Evolutionary conservation across 2,329 filamentous ascomycete species (phyloP).

Genomic region (Fusarium sambucinum): DNA sequence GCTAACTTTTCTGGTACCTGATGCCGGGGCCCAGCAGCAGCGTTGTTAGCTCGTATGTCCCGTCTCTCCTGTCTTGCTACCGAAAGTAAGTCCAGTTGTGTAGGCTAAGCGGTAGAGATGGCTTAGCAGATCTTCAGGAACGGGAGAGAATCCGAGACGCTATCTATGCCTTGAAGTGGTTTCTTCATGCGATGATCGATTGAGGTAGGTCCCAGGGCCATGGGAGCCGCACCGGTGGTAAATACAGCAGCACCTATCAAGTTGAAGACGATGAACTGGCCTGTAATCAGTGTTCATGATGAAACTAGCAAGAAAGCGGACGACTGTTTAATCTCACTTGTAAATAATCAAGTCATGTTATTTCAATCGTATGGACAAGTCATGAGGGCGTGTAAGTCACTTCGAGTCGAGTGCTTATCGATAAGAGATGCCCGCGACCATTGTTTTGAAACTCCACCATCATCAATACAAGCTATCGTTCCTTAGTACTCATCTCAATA

Average conservation of each 20-base stretch:
- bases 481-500: not conserved
- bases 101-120: not conserved
- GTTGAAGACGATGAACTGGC: too few species aligned
- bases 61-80: not conserved
- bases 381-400: constrained; percentile 10
- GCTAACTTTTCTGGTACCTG: too few species aligned
- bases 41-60: not conserved
- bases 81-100: not conserved
- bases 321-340: not conserved
- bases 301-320: not conserved
- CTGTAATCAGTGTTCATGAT: too few species aligned
- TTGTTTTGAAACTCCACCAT: constrained; percentile 41
- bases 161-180: not conserved
- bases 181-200: not conserved
- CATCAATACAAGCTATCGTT: constrained; percentile 22
- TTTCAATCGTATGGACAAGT: not conserved
- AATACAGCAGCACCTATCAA: not conserved
- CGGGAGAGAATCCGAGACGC: not conserved
- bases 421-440: constrained; percentile 31
- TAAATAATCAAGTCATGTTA: not conserved
- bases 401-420: constrained; percentile 28
- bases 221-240: not conserved
- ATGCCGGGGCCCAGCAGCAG: not conserved
- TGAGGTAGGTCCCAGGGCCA: not conserved
- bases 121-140: constrained; percentile 11